Evolutionary conservation across 345 rosid species (phyloP).

Genomic region (Eucalyptus curtisii): DNA sequence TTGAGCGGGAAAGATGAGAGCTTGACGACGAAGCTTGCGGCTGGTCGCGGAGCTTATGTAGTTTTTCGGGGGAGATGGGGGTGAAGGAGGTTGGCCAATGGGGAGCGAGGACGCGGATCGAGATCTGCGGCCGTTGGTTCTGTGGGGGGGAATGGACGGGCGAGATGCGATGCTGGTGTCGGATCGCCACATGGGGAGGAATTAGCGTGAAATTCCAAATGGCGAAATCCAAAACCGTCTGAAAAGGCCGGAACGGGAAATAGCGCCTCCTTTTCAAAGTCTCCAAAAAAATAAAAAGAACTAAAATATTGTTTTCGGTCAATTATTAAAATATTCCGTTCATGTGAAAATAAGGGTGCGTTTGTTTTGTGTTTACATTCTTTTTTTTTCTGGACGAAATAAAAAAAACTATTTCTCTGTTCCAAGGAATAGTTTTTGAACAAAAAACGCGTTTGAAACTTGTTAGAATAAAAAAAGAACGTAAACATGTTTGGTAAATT

Average conservation of each 20-base stretch:
- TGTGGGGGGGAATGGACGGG: not conserved
- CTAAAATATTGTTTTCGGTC: too few relatives aligned
- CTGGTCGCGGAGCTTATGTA: not conserved
- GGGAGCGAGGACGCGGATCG: constrained; percentile 1
- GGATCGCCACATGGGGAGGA: not conserved
- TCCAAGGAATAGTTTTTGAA: too few relatives aligned
- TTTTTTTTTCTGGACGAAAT: too few relatives aligned
- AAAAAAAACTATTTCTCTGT: too few relatives aligned
- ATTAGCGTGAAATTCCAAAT: not conserved
- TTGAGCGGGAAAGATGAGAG: not conserved
- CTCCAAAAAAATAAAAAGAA: too few relatives aligned
- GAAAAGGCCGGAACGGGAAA: not conserved
- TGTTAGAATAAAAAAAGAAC: too few relatives aligned
- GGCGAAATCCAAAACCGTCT: not conserved
- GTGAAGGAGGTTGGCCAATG: not conserved
- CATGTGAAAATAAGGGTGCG: not conserved
- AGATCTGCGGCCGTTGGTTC: not conserved
- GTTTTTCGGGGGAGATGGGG: not conserved
- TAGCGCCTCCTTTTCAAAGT: not conserved
- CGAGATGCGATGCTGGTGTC: not conserved
- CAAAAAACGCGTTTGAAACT: too few relatives aligned
- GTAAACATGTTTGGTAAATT: too few relatives aligned
- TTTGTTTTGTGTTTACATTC: too few relatives aligned
- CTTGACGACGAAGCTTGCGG: not conserved
- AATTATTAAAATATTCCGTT: too few relatives aligned